Base-by-base conservation (phyloP, 768 basidiomycete species). In the Trametes sanguinea region DNA sequence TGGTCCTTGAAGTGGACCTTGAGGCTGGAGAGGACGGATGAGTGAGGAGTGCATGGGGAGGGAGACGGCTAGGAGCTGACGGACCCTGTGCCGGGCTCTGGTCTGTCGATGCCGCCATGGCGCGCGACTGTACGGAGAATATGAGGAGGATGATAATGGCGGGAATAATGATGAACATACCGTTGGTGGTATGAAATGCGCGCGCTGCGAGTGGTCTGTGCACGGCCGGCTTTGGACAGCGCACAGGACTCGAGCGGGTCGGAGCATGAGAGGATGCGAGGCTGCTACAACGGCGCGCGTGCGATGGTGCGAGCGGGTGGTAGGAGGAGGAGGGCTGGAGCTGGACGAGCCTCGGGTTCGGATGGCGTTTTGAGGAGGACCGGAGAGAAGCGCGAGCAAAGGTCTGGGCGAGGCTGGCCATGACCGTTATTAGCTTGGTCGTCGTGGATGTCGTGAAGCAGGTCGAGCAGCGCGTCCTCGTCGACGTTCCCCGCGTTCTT, bases 1-100 rank as follows among this genome's bases (percentile, higher is more conserved):
- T 92, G 80, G 73, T 96, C 94, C 64, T 90, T 87, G 80, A 96
- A 99, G 71, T 91, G 87, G 11, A 98, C 77, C 69, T 88, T 95
- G 69, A 98, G 87, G 14, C 95, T 98, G 68, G 16, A 45, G 60
- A 29, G 27, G 39, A 17, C 62, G 45, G 63, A 37, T 42, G 9
- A 46, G 39, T 30, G 9, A 45, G 57, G 7, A 13, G 16, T 30
- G 51, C 33, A 17, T 17, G 27, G 29, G 59, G 35, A 35, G 14
- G 35, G 27, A 33, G 30, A 17, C 9, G 10, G 6, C 16, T 27
- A 43, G 8, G 51, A 39, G 39, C 40, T 54, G 13, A 66, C 80
- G 44, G 64, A 90, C 89, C 90, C 89, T 52, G 86, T 87, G 45
- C 89, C 90, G 5, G 86, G 82, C 51, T 77, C 74, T 65, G 89